These are phyloP conservation scores for Scedosporium apiospermum DNA, from an alignment of 2,329 filamentous ascomycete genomes.

Conservation along the genomic window DNA sequence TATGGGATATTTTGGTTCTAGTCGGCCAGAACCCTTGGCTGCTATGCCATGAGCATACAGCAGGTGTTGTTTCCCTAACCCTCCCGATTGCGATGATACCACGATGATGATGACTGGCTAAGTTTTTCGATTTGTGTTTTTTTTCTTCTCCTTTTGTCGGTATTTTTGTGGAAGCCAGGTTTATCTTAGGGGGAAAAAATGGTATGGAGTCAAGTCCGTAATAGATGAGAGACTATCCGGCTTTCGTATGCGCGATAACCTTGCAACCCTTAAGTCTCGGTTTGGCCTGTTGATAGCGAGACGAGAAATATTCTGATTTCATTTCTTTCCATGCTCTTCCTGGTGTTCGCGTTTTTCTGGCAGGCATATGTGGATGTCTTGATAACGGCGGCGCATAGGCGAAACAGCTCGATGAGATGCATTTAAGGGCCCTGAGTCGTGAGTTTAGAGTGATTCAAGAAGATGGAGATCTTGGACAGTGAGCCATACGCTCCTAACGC, in stretches of 20 bases:
- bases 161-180: neutral
- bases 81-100: neutral
- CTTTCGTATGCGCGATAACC: neutral
- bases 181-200: neutral
- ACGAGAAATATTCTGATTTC: too few relatives aligned
- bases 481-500: too few relatives aligned
- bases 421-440: too few relatives aligned
- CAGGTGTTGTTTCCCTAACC: neutral
- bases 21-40: neutral
- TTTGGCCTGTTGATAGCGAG: too few relatives aligned
- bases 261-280: too few relatives aligned
- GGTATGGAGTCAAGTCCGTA: constrained; percentile 3
- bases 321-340: too few relatives aligned
- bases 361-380: too few relatives aligned
- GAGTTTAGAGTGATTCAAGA: too few relatives aligned
- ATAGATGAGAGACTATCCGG: neutral
- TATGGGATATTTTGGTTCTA: neutral
- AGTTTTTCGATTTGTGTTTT: neutral
- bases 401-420: too few relatives aligned
- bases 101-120: constrained; percentile 7
- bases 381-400: too few relatives aligned
- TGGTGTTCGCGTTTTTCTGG: too few relatives aligned
- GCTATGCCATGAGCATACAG: neutral
- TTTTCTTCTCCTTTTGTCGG: neutral
- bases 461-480: too few relatives aligned